A percentile compares a stretch with the other conserved stretches of the same genome.
Conservation (phyloP, 495 filamentous ascomycete genomes). For the Daldinia loculata region DNA sequence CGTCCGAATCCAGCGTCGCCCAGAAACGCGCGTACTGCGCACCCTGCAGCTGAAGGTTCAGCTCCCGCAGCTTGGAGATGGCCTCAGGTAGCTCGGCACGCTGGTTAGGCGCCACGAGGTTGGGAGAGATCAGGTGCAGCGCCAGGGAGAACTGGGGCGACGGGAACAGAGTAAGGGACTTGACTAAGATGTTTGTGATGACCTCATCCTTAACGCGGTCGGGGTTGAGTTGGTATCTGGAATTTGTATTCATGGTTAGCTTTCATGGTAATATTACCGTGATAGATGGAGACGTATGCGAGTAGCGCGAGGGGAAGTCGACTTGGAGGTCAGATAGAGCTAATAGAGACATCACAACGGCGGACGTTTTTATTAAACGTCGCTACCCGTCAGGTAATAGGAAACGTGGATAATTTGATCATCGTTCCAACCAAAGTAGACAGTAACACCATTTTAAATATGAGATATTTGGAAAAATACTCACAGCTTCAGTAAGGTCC, state of each 20-base stretch:
- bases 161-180: constrained; percentile 96
- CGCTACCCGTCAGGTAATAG: constrained; percentile 87
- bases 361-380: constrained; percentile 56
- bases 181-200: constrained; percentile 98
- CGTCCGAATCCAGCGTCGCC: constrained; percentile 89
- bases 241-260: not conserved
- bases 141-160: constrained; percentile 93
- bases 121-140: constrained; percentile 82
- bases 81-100: constrained; percentile 77
- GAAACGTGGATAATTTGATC: constrained; percentile 87
- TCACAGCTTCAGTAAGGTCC: constrained; percentile 97
- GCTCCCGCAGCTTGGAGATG: constrained; percentile 82
- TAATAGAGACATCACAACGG: constrained; percentile 65
- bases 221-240: constrained; percentile 99
- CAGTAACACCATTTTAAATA: not conserved
- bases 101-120: constrained; percentile 53
- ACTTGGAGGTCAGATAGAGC: constrained; percentile 68
- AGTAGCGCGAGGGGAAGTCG: constrained; percentile 7
- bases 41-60: constrained; percentile 85
- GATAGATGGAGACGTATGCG: not conserved
- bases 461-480: constrained; percentile 55
- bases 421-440: constrained; percentile 62
- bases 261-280: not conserved
- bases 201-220: constrained; percentile 96
- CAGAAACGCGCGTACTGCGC: constrained; percentile 93